A percentile compares a stretch with the other conserved stretches of the same genome.
Evolutionary conservation across 2,329 filamentous ascomycete species (phyloP).

Genomic region (Simplicillium aogashimaense): DNA sequence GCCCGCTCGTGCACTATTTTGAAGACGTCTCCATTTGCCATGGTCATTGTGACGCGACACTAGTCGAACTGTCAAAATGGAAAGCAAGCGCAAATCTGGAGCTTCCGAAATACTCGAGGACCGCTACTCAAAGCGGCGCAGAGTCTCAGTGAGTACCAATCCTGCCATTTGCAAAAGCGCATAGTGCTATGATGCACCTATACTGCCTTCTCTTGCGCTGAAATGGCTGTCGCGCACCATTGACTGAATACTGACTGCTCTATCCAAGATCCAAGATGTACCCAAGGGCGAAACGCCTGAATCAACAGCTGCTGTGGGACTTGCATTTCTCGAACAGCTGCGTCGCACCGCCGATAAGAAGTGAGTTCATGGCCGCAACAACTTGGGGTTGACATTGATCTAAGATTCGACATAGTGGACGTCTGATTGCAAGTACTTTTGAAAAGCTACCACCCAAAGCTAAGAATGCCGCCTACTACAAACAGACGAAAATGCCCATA

Average conservation of each 20-base stretch:
- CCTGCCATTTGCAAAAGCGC: conserved; percentile 8
- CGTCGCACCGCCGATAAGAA: conserved; percentile 72
- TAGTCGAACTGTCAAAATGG: conserved; percentile 28
- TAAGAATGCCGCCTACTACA: conserved; percentile 66
- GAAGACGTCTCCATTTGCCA: no score
- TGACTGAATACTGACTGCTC: no score
- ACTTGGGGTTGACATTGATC: conserved; percentile 4
- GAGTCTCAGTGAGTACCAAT: conserved; percentile 36
- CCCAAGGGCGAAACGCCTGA: conserved; percentile 51
- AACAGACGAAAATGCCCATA: conserved; percentile 66
- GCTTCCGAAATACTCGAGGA: conserved; percentile 34
- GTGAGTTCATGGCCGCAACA: conserved; percentile 29
- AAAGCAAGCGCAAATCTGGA: conserved; percentile 44
- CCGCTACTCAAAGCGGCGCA: conserved; percentile 46
- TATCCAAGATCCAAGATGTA: conserved; percentile 33
- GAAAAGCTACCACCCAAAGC: conserved; percentile 57
- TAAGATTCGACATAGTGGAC: conserved; percentile 43
- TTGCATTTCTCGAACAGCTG: conserved; percentile 66
- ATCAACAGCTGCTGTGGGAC: conserved; percentile 60
- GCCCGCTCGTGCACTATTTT: no score
- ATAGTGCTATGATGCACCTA: conserved; percentile 1
- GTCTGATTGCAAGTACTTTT: conserved; percentile 65
- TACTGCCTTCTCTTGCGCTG: no score
- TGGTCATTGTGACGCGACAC: no score
- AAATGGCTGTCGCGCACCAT: no score